phyloP scores from a whole-genome alignment of 2,329 filamentous ascomycete species.

The Curvularia verruculosa region DNA sequence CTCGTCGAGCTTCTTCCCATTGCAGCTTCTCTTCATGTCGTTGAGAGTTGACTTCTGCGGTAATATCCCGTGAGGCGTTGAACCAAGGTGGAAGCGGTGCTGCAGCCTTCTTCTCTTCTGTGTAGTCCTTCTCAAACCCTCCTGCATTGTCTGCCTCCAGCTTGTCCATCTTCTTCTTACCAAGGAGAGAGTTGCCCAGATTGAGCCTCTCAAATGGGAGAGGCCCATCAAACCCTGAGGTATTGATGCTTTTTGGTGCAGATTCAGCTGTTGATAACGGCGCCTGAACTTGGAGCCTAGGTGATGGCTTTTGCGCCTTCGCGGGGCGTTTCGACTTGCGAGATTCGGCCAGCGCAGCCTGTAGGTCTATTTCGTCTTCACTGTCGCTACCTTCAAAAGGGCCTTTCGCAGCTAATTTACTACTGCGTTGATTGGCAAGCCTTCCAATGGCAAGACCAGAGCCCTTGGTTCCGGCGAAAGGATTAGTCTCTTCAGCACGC shows the following conservation, averaged over 20 bases:
- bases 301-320: conserved; percentile 39
- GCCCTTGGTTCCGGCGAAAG: conserved; percentile 50
- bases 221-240: conserved; percentile 73
- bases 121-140: conserved; percentile 65
- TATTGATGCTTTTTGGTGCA: conserved; percentile 57
- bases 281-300: conserved; percentile 28
- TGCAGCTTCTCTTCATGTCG: conserved; percentile 52
- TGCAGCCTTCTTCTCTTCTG: conserved; percentile 54
- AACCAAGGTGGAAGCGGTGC: conserved; percentile 78
- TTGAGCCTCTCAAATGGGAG: conserved; percentile 85
- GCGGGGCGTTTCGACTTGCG: conserved; percentile 57
- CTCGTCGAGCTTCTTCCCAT: conserved; percentile 63
- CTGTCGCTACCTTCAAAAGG: conserved; percentile 56
- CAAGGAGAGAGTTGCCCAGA: conserved; percentile 66
- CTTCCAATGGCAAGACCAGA: conserved; percentile 69
- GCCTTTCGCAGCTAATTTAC: conserved; percentile 52
- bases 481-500: conserved; percentile 51
- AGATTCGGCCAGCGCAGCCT: conserved; percentile 75
- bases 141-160: conserved; percentile 63
- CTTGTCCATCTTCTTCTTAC: conserved; percentile 60
- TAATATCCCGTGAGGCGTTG: conserved; percentile 58
- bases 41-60: conserved; percentile 62
- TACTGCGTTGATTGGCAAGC: conserved; percentile 75
- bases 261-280: conserved; percentile 27
- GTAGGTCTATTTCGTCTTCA: conserved; percentile 78